A percentile compares a stretch with the other conserved stretches of the same genome.
Evolutionary conservation across 2,329 filamentous ascomycete genomes (phyloP).

Genomic region (Chaetomiaceae sp.): DNA sequence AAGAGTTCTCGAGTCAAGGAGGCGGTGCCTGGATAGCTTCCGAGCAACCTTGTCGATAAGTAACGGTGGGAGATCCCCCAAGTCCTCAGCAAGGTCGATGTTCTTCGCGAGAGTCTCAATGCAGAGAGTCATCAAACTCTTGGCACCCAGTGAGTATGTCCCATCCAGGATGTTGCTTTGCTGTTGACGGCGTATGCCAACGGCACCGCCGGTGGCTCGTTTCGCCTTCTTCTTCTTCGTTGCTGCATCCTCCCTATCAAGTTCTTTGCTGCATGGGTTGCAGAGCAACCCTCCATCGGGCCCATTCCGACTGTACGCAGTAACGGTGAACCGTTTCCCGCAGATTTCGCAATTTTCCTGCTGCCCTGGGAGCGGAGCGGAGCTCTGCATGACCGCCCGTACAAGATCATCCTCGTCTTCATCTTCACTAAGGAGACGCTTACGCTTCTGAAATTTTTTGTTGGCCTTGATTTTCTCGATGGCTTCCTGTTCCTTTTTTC

Average conservation of each 20-base stretch:
- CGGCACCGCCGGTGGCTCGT: constrained; percentile 49
- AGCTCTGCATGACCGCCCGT: constrained; percentile 43
- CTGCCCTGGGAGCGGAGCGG: constrained; percentile 69
- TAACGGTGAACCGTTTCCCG: constrained; percentile 86
- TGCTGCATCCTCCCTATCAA: constrained; percentile 61
- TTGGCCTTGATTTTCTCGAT: constrained; percentile 59
- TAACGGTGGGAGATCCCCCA: constrained; percentile 54
- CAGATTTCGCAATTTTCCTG: constrained; percentile 85
- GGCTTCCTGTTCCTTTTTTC: constrained; percentile 50
- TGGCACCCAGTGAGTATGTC: constrained; percentile 58
- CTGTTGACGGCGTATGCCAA: constrained; percentile 64
- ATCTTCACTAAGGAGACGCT: constrained; percentile 37
- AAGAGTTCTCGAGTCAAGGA: constrained; percentile 51
- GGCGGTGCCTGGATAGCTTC: constrained; percentile 56
- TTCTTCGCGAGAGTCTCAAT: constrained; percentile 60
- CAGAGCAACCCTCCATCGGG: constrained; percentile 85
- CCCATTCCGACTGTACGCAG: constrained; percentile 77
- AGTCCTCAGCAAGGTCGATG: constrained; percentile 56
- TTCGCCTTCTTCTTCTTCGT: constrained; percentile 45
- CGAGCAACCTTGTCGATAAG: constrained; percentile 57
- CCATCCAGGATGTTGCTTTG: constrained; percentile 86
- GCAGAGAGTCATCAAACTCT: constrained; percentile 61
- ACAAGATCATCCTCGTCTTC: constrained; percentile 51
- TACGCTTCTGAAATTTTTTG: constrained; percentile 54
- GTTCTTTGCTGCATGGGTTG: constrained; percentile 70